Base-by-base conservation (phyloP, 345 rosid species). In the Moricandia moricandioides region DNA sequence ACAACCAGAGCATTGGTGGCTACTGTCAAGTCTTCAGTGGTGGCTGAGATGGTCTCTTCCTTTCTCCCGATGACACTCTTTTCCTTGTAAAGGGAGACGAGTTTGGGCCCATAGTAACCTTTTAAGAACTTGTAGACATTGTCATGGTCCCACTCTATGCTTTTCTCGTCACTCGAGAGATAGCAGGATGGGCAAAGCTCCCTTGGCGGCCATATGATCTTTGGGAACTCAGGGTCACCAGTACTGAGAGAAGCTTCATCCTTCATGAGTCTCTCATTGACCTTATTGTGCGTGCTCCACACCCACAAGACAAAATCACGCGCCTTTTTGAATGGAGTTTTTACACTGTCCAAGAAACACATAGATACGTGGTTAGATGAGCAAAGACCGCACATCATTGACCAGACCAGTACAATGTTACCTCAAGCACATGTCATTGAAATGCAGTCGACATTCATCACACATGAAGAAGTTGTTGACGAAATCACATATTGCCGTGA, bases 401-500 rank as follows among this genome's bases (percentile, higher is more conserved):
- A 18, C 27, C 59, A 54, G 29, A 54, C 3, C 30, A 54, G n/a
- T 2, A 54, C 59, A 3, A 54, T 54, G 29, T 54, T 87, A 95
- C 99, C 96, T 89, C 60, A 86, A 83, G 79, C 99, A 95, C 98
- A 89, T 95, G 4, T 71, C 67, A 72, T 87, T 80, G 80, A 92
- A 95, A 87, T 90, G 98, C 69, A 84, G 87, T 52, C 98, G 97
- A 70, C 99, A 92, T 76, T 95, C 99, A 81, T 95, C 91, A 33
- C 99, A 95, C 71, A 90, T 73, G 79, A 95, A 95, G 80, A 95
- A 92, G 79, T 87, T 90, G 82, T 89, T 86, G 70, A 95, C 82
- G 77, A 95, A 95, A 79, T 89, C 96, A 40, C 99, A 90, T 49
- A 87, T 78, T 26, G 98, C 24, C 57, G 82, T 79, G 75, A 92